Percentiles rank a stretch among this genome's conserved stretches.
Evolutionary conservation across 2,329 filamentous ascomycete genomes (phyloP).

Genomic region (Microdochium paspali): DNA sequence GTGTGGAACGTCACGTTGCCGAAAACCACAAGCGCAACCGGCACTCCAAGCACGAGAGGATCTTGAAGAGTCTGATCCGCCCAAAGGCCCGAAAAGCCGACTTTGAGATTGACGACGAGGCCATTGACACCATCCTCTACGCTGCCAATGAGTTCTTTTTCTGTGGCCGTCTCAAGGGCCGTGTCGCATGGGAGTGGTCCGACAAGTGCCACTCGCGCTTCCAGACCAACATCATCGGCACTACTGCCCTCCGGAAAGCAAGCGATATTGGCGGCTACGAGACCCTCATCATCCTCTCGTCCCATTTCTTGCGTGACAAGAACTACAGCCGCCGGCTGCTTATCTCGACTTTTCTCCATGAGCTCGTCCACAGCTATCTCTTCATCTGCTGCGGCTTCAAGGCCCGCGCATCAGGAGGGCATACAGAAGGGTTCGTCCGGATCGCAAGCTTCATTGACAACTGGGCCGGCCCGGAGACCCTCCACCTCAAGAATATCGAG

Average conservation of each 20-base stretch:
- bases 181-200: conserved; percentile 55
- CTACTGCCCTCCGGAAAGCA: conserved; percentile 46
- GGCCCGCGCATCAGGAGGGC: conserved; percentile 45
- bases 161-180: conserved; percentile 40
- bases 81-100: conserved; percentile 34
- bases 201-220: conserved; percentile 38
- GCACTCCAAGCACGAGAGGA: conserved; percentile 45
- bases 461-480: conserved; percentile 46
- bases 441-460: conserved; percentile 52
- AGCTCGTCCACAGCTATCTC: conserved; percentile 58
- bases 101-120: conserved; percentile 46
- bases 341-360: conserved; percentile 56
- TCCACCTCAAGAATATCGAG: conserved; percentile 50
- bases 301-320: conserved; percentile 44
- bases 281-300: conserved; percentile 52
- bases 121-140: conserved; percentile 48
- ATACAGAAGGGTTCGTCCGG: conserved; percentile 48
- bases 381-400: conserved; percentile 53
- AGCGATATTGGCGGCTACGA: conserved; percentile 42
- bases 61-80: conserved; percentile 47
- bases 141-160: conserved; percentile 57
- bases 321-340: conserved; percentile 51
- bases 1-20: conserved; percentile 38
- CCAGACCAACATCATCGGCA: conserved; percentile 48
- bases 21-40: conserved; percentile 32